Base-by-base conservation (phyloP, 2,329 filamentous ascomycete genomes). In the Zopfia rhizophila region DNA sequence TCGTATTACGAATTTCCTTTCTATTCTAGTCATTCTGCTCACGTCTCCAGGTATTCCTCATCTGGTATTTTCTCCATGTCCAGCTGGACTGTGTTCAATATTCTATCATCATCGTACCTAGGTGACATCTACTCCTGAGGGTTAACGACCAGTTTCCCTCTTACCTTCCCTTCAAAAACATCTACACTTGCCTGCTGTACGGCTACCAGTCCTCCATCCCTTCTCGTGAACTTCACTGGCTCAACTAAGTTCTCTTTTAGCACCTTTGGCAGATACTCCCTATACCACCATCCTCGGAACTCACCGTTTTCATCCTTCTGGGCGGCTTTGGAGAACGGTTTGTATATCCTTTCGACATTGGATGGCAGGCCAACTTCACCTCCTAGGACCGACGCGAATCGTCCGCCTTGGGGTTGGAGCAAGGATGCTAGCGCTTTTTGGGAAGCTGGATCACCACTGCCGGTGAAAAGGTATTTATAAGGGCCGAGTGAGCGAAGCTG, bases 391-490 rank as follows among this genome's bases (percentile, higher is more conserved):
- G 60, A 61, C 3, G 52, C 57, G 23, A 63, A 64, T 14, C 32
- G 40, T 12, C 61, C 60, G 21, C 60, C 58, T 12, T 50, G 23
- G 4, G 56, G 51, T 21, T 48, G 51, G 5, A 65, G 38, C 24
- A 66, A 43, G 19, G 54, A 51, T n/a, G 52, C 56, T 28, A 66
- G 31, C 18, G 57, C 58, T 44, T 57, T 49, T 21, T 68, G 58
- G 6, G 61, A 65, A 1, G 47, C 32, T n/a, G 44, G 33, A 41
- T 65, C 61, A 3, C 60, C 63, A 24, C 60, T 65, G 11, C 48
- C 60, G n/a, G 56, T 61, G 23, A 65, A 59, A 12, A 63, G 27
- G 29, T 63, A 61, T 25, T 59, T 63, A 48, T 56, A 65, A 31
- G 59, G 63, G 10, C 58, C 60, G 18, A 56, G 28, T 23, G 39